phyloP scores from a whole-genome alignment of 2,329 filamentous ascomycete genomes.

The Thelonectria olida region DNA sequence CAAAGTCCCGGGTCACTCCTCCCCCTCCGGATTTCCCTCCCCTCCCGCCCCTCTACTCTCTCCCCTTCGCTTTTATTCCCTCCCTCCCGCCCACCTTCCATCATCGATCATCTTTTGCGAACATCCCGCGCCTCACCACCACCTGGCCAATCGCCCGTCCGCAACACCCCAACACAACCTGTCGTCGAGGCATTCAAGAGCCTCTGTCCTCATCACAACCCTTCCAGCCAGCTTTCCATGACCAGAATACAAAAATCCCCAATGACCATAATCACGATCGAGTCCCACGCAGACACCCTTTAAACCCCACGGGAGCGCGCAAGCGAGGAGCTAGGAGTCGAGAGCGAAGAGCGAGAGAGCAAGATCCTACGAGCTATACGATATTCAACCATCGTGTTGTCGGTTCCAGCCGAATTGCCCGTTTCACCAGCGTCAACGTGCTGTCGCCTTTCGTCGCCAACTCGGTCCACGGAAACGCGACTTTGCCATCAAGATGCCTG shows the following conservation, averaged over 20 bases:
- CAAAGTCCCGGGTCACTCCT: conserved; percentile 36
- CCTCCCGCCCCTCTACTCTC: conserved; percentile 42
- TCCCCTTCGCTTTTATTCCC: conserved; percentile 41
- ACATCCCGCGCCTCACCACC: conserved; percentile 33
- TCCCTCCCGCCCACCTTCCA: conserved; percentile 37
- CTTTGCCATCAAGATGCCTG: conserved; percentile 69
- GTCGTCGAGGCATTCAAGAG: conserved; percentile 42
- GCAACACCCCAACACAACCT: conserved; percentile 19
- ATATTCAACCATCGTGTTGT: conserved; percentile 69
- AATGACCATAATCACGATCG: conserved; percentile 63
- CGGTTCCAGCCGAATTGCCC: conserved; percentile 39
- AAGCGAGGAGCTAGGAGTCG: conserved; percentile 61
- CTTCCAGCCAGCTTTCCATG: conserved; percentile 51
- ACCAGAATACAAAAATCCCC: conserved; percentile 51
- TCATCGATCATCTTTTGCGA: conserved; percentile 36
- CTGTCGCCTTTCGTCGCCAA: conserved; percentile 38
- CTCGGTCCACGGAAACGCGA: conserved; percentile 40
- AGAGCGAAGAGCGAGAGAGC: conserved; percentile 45
- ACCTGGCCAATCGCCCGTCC: conserved; percentile 40
- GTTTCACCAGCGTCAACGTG: conserved; percentile 37
- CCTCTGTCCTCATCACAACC: conserved; percentile 39
- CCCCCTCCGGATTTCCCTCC: conserved; percentile 39
- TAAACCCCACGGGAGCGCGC: conserved; percentile 75
- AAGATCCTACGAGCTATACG: conserved; percentile 50
- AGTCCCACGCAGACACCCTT: conserved; percentile 72